These are phyloP conservation scores for Aspergillus sclerotioniger DNA, from an alignment of 495 filamentous ascomycete species.

Conservation along the genomic window DNA sequence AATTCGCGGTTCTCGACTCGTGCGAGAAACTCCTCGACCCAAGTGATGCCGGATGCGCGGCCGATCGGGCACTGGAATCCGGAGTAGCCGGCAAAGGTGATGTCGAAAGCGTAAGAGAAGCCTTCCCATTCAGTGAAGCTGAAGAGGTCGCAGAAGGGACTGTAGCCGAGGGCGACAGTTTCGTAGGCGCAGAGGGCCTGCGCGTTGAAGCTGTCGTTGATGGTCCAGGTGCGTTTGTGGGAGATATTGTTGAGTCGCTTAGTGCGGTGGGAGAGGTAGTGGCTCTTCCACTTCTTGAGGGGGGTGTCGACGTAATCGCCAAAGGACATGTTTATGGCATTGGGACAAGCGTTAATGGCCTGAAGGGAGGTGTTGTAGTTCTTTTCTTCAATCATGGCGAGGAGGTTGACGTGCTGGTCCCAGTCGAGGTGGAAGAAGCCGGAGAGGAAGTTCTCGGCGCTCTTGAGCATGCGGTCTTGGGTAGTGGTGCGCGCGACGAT, in stretches of 20 bases:
- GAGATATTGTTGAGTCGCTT: slow-evolving; percentile 43
- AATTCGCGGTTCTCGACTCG: slow-evolving; percentile 54
- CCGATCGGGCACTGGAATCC: slow-evolving; percentile 55
- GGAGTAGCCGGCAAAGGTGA: slow-evolving; percentile 53
- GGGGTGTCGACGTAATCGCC: slow-evolving; percentile 8
- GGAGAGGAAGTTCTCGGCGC: slow-evolving; percentile 47
- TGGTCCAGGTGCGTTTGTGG: slow-evolving; percentile 47
- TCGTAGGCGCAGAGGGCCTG: slow-evolving; percentile 59
- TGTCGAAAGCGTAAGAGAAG: slow-evolving; percentile 52
- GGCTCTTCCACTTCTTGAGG: slow-evolving; percentile 33
- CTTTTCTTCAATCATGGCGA: slow-evolving; percentile 44
- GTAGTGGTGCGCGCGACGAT: slow-evolving; percentile 62
- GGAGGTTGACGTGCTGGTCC: slow-evolving; percentile 51
- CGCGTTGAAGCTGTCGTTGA: slow-evolving; percentile 51
- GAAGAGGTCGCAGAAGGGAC: slow-evolving; percentile 49
- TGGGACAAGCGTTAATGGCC: slow-evolving; percentile 34
- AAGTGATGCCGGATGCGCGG: slow-evolving; percentile 58
- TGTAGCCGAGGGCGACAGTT: slow-evolving; percentile 59
- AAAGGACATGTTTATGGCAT: slow-evolving; percentile 24
- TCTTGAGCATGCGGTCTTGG: slow-evolving; percentile 50
- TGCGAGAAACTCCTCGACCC: slow-evolving; percentile 59
- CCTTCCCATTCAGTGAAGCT: slow-evolving; percentile 50
- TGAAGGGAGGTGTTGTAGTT: slow-evolving; percentile 22
- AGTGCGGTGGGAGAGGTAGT: slow-evolving; percentile 50
- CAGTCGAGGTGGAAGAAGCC: slow-evolving; percentile 62